Evolutionary conservation across 768 basidiomycete genomes (phyloP).

Genomic region (Postia placenta): DNA sequence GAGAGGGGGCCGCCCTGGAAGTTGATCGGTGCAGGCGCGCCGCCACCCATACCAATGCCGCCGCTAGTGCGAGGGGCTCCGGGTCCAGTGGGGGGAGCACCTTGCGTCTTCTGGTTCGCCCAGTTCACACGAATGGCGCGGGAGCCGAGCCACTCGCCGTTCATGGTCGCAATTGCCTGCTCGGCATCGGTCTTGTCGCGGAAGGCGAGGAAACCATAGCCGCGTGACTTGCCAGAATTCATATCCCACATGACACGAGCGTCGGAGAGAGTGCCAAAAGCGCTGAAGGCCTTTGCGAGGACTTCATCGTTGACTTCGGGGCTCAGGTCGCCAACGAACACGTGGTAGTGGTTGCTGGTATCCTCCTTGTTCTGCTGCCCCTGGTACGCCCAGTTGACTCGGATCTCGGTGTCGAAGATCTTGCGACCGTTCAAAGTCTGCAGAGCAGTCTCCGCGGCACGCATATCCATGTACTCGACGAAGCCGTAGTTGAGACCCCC

Average conservation of each 20-base stretch:
- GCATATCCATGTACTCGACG: constrained; percentile 99
- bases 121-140: constrained; percentile 99
- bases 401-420: constrained; percentile 99
- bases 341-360: constrained; percentile 94
- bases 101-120: constrained; percentile 99
- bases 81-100: constrained; percentile 23
- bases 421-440: constrained; percentile 98
- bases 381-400: constrained; percentile 99
- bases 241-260: constrained; percentile 99
- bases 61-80: constrained; percentile 5
- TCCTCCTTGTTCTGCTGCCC: constrained; percentile 99
- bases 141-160: constrained; percentile 98
- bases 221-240: constrained; percentile 98
- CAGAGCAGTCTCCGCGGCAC: constrained; percentile 96
- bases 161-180: constrained; percentile 99
- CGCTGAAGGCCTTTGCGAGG: constrained; percentile 92
- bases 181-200: constrained; percentile 99
- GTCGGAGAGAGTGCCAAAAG: constrained; percentile 94
- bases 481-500: constrained; percentile 99
- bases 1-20: constrained; percentile 85
- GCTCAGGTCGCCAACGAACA: constrained; percentile 99
- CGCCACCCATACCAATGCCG: constrained; percentile 21
- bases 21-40: constrained; percentile 84
- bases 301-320: constrained; percentile 99
- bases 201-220: constrained; percentile 98